Percentiles rank a stretch among this genome's conserved stretches.
Evolutionary conservation across 179 eudicot species (phyloP).

Genomic region (Pouteria campechiana): DNA sequence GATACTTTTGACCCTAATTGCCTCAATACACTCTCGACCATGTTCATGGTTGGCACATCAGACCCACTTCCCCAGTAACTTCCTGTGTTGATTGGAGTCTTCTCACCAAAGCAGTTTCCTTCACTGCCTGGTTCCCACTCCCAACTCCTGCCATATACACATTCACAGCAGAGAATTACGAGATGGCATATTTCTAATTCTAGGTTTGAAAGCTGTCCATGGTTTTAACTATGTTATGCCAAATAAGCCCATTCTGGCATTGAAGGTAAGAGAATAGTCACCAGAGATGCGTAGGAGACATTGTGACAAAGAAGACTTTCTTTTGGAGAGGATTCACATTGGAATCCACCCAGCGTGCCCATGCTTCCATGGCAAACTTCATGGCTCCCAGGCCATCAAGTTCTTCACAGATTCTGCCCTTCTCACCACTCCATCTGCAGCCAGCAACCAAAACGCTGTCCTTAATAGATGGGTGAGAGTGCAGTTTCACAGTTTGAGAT

Average conservation of each 20-base stretch:
- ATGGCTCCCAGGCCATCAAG: slow-evolving; percentile 61
- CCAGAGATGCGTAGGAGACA: slow-evolving; percentile 94
- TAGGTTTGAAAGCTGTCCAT: too few species aligned
- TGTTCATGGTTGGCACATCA: slow-evolving; percentile 70
- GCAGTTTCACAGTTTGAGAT: too few species aligned
- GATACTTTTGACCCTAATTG: slow-evolving; percentile 53
- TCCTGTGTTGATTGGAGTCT: slow-evolving; percentile 33
- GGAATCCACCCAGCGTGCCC: slow-evolving; percentile 77
- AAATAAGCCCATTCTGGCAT: too few species aligned
- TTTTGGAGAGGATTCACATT: slow-evolving; percentile 46
- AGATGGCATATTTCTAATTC: too few species aligned
- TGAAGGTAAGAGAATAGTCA: slow-evolving; percentile 16
- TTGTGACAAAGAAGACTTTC: slow-evolving; percentile 75
- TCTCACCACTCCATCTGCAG: slow-evolving; percentile 68
- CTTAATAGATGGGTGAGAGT: too few species aligned
- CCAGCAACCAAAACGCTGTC: too few species aligned
- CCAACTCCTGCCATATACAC: slow-evolving; percentile 45
- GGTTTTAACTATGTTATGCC: too few species aligned
- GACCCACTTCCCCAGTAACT: slow-evolving; percentile 86
- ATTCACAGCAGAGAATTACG: too few species aligned
- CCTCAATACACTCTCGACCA: slow-evolving; percentile 47
- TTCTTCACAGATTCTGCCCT: slow-evolving; percentile 67
- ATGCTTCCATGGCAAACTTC: slow-evolving; percentile 89
- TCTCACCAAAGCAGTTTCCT: slow-evolving; percentile 75
- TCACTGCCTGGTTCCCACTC: slow-evolving; percentile 71